A percentile compares a stretch with the other conserved stretches of the same genome.
Evolutionary conservation across 192 early-diverging fungal species (phyloP).

Genomic region (Dissophora ornata): DNA sequence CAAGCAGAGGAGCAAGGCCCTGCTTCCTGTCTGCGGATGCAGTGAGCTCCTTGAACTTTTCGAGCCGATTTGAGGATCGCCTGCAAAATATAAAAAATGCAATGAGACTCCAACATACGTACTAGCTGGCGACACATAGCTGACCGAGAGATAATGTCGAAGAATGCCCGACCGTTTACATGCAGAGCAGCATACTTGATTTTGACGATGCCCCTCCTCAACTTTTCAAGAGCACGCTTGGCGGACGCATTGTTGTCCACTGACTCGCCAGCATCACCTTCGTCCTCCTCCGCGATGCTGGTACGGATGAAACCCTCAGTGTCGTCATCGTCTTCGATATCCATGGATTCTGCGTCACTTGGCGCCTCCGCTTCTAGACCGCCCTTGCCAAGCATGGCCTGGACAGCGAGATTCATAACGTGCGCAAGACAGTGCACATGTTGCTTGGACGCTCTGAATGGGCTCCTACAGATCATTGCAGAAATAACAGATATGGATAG

Average conservation of each 20-base stretch:
- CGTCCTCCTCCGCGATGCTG: conserved; percentile 4
- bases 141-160: too few species aligned
- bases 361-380: conserved; percentile 25
- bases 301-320: conserved; percentile 7
- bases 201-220: conserved; percentile 38
- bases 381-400: conserved; percentile 29
- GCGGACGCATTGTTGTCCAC: background rate
- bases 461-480: conserved; percentile 13
- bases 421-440: conserved; percentile 37
- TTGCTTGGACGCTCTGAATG: conserved; percentile 12
- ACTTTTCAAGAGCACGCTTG: conserved; percentile 18
- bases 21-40: background rate
- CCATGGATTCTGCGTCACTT: conserved; percentile 9
- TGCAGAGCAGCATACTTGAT: conserved; percentile 35
- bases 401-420: conserved; percentile 33
- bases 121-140: too few species aligned
- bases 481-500: background rate
- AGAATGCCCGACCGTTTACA: too few species aligned
- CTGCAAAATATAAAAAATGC: too few species aligned
- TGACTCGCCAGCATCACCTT: background rate
- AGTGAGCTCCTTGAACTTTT: conserved; percentile 21
- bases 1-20: conserved; percentile 14
- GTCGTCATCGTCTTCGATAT: conserved; percentile 22
- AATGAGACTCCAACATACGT: too few species aligned
- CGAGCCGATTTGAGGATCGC: conserved; percentile 13